A percentile compares a stretch with the other conserved stretches of the same genome.
Conservation (phyloP, 2,329 filamentous ascomycete species). For the Clonostachys byssicola region DNA sequence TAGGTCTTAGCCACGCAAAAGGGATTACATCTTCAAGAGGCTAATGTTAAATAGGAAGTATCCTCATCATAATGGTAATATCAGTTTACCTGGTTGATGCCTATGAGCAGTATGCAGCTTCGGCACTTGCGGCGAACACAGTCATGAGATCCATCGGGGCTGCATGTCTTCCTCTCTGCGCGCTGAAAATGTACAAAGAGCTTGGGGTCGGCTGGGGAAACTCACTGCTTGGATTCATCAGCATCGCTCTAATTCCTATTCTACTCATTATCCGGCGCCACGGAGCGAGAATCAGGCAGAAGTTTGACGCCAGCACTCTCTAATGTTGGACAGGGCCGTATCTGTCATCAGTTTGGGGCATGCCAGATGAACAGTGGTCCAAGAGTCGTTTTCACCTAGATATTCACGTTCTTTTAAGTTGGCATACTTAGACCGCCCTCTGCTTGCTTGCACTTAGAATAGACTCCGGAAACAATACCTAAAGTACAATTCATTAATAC, state of each 20-base stretch:
- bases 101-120: conserved; percentile 22
- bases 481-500: no score
- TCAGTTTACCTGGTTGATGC: conserved; percentile 57
- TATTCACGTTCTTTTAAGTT: no score
- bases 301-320: not conserved
- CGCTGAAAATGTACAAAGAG: conserved; percentile 6
- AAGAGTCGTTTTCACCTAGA: no score
- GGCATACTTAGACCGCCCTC: no score
- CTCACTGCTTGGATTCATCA: conserved; percentile 9
- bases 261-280: conserved; percentile 23
- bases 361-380: no score
- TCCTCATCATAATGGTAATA: conserved; percentile 28
- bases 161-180: conserved; percentile 9
- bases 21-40: not conserved
- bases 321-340: no score
- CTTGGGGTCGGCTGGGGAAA: conserved; percentile 12
- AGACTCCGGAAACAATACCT: no score
- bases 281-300: conserved; percentile 26
- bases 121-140: conserved; percentile 50
- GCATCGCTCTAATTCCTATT: conserved; percentile 14
- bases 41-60: not conserved
- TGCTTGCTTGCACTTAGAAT: no score
- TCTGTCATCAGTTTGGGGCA: no score
- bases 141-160: conserved; percentile 37
- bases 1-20: conserved; percentile 28